Evolutionary conservation across 1,284 basidiomycete species (phyloP), one percentile per base, ranked within the genome.

Genomic region (Porogramme epimiltina): DNA sequence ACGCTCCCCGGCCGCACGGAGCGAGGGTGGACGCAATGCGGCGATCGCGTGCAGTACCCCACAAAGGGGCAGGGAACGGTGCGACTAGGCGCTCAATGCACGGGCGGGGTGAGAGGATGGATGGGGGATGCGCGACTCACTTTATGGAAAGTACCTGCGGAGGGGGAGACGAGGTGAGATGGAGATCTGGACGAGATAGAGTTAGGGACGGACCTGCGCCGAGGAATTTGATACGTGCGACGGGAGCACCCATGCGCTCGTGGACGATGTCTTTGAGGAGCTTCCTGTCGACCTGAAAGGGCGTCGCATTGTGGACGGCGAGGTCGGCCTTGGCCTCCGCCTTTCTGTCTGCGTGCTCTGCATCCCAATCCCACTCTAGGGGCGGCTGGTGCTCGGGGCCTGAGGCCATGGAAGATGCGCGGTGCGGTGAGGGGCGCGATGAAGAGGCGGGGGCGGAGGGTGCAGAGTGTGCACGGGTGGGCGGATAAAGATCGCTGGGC

Each of bases 81-180:
- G n/a, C n/a, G n/a, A n/a, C n/a, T n/a, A n/a, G n/a, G n/a, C n/a
- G n/a, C n/a, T n/a, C n/a, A n/a, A n/a, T n/a, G 28, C 15, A 15
- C 15, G 28, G 8, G 28, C 28, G 28, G 15, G 23, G 23, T 16
- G n/a, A 26, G n/a, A 31, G 2, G 33, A 25, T 24, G 44, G 22
- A 42, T 18, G 5, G 22, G 16, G 37, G 23, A 13, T 8, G 20
- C 20, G 13, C 10, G 28, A 67, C 71, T 44, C 25, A 81, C 85
- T 68, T 90, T 89, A 65, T 90, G 87, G 70, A 90, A 90, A 3
- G 88, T 89, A 36, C 87, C 87, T 87, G 57, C 19, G 44, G 34
- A 16, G 10, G 9, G 34, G 34, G 8, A 37, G 43, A 28, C 37
- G 31, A n/a, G 33, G 42, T 16, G 38, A 59, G 47, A 39, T 34